phyloP scores from a whole-genome alignment of 2,329 filamentous ascomycete species.

The Xylariaceae sp. region DNA sequence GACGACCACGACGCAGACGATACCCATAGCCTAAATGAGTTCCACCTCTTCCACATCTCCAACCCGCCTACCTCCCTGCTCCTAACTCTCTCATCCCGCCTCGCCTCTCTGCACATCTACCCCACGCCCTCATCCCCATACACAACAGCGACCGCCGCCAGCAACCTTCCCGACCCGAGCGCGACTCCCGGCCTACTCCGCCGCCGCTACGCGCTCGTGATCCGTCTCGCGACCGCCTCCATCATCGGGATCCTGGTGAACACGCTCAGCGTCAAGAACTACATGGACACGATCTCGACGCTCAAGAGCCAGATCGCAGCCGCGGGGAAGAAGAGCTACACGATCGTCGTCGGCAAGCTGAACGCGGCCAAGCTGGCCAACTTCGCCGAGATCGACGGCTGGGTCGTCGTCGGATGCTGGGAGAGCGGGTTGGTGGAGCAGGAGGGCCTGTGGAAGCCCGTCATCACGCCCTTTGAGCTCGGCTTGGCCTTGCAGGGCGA shows the following conservation, averaged over 20 bases:
- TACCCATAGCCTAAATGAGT: slow-evolving; percentile 55
- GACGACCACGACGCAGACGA: slow-evolving; percentile 34
- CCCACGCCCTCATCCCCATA: slow-evolving; percentile 55
- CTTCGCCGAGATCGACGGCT: slow-evolving; percentile 91
- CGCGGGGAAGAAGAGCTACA: slow-evolving; percentile 92
- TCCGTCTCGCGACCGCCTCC: slow-evolving; percentile 76
- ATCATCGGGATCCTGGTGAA: slow-evolving; percentile 96
- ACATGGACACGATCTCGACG: slow-evolving; percentile 76
- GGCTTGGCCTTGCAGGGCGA: slow-evolving; percentile 76
- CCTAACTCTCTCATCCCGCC: slow-evolving; percentile 81
- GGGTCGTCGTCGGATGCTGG: slow-evolving; percentile 98
- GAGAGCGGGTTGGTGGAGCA: slow-evolving; percentile 92
- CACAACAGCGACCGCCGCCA: slow-evolving; percentile 50
- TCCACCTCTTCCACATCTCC: slow-evolving; percentile 83
- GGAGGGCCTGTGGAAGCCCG: slow-evolving; percentile 82
- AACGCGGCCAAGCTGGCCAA: slow-evolving; percentile 96
- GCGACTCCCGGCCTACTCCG: slow-evolving; percentile 64
- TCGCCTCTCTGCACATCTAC: slow-evolving; percentile 78
- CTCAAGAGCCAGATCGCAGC: slow-evolving; percentile 72
- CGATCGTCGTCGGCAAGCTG: slow-evolving; percentile 93
- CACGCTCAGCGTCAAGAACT: slow-evolving; percentile 89
- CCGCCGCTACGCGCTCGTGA: slow-evolving; percentile 85
- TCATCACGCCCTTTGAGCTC: slow-evolving; percentile 95
- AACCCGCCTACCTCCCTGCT: slow-evolving; percentile 80
- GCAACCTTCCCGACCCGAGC: slow-evolving; percentile 42